Conservation (phyloP, 371 early-diverging fungal genomes). For the Phascolomyces articulosus region DNA sequence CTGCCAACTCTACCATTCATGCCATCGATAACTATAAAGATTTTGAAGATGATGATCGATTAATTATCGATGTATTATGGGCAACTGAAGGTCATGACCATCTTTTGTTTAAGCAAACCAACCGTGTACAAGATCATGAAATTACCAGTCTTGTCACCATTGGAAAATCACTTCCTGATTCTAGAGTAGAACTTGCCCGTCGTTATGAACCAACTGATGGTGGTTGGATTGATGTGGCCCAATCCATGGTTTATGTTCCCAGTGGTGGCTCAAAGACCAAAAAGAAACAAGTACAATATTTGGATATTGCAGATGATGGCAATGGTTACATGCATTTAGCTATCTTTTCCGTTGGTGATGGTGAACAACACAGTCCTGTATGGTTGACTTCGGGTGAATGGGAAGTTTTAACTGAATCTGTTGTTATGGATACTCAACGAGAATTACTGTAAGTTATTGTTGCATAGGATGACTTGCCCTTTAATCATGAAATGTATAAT, state of each 20-base stretch:
- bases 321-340: constrained; percentile 87
- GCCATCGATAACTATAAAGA: constrained; percentile 20
- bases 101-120: constrained; percentile 82
- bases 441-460: constrained; percentile 67
- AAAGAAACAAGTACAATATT: constrained; percentile 59
- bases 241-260: constrained; percentile 49
- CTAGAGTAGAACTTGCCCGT: constrained; percentile 45
- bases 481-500: too few relatives aligned
- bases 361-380: constrained; percentile 49
- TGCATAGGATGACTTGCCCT: too few relatives aligned
- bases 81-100: constrained; percentile 59
- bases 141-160: constrained; percentile 62
- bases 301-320: constrained; percentile 78
- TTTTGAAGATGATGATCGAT: constrained; percentile 70
- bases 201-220: constrained; percentile 67
- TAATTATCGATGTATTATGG: constrained; percentile 88
- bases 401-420: constrained; percentile 76
- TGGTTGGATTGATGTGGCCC: constrained; percentile 73
- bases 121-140: constrained; percentile 87
- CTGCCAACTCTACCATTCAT: constrained; percentile 15
- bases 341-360: constrained; percentile 50
- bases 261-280: constrained; percentile 36
- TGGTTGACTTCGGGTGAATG: constrained; percentile 88
- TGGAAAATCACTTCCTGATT: constrained; percentile 11
- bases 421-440: constrained; percentile 59